Evolutionary conservation across 2,329 filamentous ascomycete species (phyloP), one percentile per base, ranked within the genome.

Genomic region (Fusarium sp.): DNA sequence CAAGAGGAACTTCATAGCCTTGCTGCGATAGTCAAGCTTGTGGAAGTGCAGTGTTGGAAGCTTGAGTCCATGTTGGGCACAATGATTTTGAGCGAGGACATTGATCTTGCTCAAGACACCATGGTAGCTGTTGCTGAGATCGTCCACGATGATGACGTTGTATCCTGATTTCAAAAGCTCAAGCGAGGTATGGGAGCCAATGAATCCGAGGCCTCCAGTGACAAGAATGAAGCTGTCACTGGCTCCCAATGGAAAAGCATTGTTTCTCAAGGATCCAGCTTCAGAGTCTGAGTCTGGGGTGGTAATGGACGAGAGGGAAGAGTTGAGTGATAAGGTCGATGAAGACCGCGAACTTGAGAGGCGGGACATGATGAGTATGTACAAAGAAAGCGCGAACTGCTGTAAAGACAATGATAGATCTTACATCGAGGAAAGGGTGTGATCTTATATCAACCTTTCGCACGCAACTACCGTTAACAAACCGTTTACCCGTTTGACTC

Each of bases 101-200:
- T 54, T 64, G 21, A 71, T 56, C 21, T 58, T 48, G 45, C 50
- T 67, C 14, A 71, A 62, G 72, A 42, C 66, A 42, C 8, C 70
- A 69, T 58, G 69, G 67, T 77, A 79, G 73, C 79, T 79, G 74
- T 88, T 88, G 74, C 77, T 78, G 16, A 83, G 75, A 64, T 82
- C 79, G 65, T 83, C 82, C 46, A 83, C 77, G 51, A 83, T 79
- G 59, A 88, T 80, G 31, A 88, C 85, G 66, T 85, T 86, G 76
- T 85, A 82, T 21, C 85, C 84, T 37, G 81, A 82, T 63, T 86
- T 84, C 62, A 88, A 79, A 34, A 88, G 77, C 71, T 87, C 85
- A 1, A 87, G 78, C 2, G 83, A 81, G 0, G 85, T 88, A 74
- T 88, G 85, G 4, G 84, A 87, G 28, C 86, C 86, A 56, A 88